Conservation (phyloP, 257 asterid genomes). For the Paulownia fortunei region DNA sequence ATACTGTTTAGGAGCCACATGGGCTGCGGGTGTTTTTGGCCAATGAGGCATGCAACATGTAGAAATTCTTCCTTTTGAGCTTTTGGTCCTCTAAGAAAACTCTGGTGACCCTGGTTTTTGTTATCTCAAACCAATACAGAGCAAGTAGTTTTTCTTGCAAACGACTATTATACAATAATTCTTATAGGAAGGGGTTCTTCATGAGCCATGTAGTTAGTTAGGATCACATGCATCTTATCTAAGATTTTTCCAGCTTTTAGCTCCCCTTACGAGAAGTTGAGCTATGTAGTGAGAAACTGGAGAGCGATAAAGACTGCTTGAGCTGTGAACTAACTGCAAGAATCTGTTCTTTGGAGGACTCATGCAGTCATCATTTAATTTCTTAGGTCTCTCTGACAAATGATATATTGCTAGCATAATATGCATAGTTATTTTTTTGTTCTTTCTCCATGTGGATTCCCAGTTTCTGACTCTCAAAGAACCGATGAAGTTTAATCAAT, state of each 20-base stretch:
- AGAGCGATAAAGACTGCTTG: not conserved
- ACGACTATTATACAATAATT: not conserved
- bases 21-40: not conserved
- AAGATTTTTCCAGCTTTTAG: not conserved
- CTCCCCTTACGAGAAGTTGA: not conserved
- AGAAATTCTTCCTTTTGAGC: not conserved
- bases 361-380: not conserved
- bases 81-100: not conserved
- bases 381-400: not conserved
- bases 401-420: not conserved
- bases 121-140: not conserved
- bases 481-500: slow-evolving; percentile 5
- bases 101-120: not conserved
- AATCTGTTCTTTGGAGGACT: not conserved
- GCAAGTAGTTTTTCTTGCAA: not conserved
- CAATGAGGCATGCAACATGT: not conserved
- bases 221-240: not conserved
- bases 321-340: not conserved
- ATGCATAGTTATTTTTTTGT: not conserved
- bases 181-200: not conserved
- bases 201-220: not conserved
- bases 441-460: not conserved
- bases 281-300: not conserved
- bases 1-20: not conserved
- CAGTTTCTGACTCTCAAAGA: not conserved